Percentiles rank a stretch among this genome's conserved stretches.
Conservation (phyloP, 2,329 filamentous ascomycete genomes). For the Orbilia oligospora region DNA sequence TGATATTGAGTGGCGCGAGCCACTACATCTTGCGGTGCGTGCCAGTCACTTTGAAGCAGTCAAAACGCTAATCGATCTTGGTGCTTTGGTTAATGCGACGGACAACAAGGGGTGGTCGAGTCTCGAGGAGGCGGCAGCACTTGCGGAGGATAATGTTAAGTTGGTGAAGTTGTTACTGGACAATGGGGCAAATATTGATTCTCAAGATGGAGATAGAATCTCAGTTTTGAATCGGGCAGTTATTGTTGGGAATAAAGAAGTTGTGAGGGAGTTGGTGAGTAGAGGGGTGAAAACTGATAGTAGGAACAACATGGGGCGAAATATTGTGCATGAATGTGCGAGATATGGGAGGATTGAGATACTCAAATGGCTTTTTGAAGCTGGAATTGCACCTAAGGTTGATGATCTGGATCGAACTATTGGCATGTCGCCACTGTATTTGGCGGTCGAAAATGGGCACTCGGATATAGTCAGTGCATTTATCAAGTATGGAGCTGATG, state of each 20-base stretch:
- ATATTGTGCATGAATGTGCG: slow-evolving; percentile 30
- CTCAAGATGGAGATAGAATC: not conserved
- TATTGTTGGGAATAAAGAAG: slow-evolving; percentile 15
- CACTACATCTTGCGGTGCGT: slow-evolving; percentile 37
- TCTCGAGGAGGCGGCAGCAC: slow-evolving; percentile 23
- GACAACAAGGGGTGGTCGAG: slow-evolving; percentile 44
- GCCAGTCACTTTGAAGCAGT: slow-evolving; percentile 26
- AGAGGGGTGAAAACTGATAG: slow-evolving; percentile 20
- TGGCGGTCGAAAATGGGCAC: slow-evolving; percentile 32
- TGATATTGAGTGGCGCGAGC: not conserved
- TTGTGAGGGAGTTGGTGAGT: slow-evolving; percentile 20
- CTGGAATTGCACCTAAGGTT: slow-evolving; percentile 29
- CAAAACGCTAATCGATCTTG: slow-evolving; percentile 34
- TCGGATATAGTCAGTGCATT: slow-evolving; percentile 12
- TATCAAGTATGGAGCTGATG: slow-evolving; percentile 36
- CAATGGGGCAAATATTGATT: slow-evolving; percentile 37
- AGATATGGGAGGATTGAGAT: slow-evolving; percentile 32
- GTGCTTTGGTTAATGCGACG: slow-evolving; percentile 36
- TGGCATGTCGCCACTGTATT: slow-evolving; percentile 28
- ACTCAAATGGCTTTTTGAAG: slow-evolving; percentile 30
- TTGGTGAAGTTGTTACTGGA: slow-evolving; percentile 37
- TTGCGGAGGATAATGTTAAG: slow-evolving; percentile 26
- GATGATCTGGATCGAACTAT: slow-evolving; percentile 14
- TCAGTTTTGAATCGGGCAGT: slow-evolving; percentile 35
- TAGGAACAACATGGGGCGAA: slow-evolving; percentile 9